Percentiles rank a stretch among this genome's conserved stretches.
phyloP scores from a whole-genome alignment of 768 basidiomycete species.

The Clitopilus passeckerianus region DNA sequence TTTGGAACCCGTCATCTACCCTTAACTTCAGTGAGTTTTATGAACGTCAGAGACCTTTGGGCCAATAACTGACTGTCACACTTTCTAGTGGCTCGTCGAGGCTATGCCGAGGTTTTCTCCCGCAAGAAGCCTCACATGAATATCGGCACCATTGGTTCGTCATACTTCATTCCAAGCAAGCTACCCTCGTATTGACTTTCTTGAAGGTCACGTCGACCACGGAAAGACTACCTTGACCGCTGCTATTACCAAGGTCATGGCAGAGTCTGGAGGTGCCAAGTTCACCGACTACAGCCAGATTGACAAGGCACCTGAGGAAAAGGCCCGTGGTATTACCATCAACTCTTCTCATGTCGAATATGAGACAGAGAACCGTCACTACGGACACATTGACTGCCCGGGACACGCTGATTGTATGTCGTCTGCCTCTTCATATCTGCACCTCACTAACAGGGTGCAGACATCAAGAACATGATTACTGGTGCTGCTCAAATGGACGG shows the following conservation, averaged over 20 bases:
- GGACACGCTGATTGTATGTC: conserved; percentile 89
- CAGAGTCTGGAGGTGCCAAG: conserved; percentile 67
- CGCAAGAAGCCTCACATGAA: conserved; percentile 90
- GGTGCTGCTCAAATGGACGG: conserved; percentile 98
- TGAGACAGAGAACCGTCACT: conserved; percentile 85
- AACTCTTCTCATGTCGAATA: conserved; percentile 99
- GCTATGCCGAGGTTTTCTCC: conserved; percentile 76
- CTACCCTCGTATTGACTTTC: not conserved
- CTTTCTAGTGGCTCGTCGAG: conserved; percentile 46
- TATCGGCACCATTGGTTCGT: conserved; percentile 85
- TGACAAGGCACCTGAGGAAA: conserved; percentile 99
- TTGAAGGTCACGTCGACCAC: conserved; percentile 88
- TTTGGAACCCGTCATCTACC: conserved; percentile 17
- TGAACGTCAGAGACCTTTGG: not conserved
- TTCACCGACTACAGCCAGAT: conserved; percentile 98
- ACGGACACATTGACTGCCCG: conserved; percentile 98
- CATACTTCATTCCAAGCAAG: conserved; percentile 2
- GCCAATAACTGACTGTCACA: not conserved
- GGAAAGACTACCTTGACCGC: conserved; percentile 98
- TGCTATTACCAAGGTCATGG: conserved; percentile 90
- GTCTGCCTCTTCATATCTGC: not conserved
- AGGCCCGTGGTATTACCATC: conserved; percentile 99
- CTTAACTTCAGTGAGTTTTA: conserved; percentile 22
- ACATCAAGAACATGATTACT: conserved; percentile 99
- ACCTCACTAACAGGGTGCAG: conserved; percentile 30